Evolutionary conservation across 345 rosid genomes (phyloP).

Genomic region (Brassica rapa): DNA sequence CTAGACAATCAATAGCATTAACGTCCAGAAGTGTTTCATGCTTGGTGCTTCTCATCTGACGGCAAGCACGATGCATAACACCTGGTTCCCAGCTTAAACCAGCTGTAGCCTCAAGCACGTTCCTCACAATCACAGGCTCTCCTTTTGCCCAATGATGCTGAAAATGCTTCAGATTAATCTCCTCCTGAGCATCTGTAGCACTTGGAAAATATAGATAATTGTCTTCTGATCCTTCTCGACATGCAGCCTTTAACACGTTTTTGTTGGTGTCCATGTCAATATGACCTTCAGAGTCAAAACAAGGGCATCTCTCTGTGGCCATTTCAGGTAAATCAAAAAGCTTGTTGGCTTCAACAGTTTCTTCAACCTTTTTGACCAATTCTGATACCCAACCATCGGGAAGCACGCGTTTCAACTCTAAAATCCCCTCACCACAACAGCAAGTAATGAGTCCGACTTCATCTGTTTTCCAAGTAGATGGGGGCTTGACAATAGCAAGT

Average conservation of each 20-base stretch:
- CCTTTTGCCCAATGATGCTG: conserved; percentile 76
- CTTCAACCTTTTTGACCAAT: conserved; percentile 48
- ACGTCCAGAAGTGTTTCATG: conserved; percentile 48
- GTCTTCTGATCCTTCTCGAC: conserved; percentile 51
- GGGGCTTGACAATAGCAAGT: conserved; percentile 47
- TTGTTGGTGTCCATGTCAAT: conserved; percentile 33
- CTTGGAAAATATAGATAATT: conserved; percentile 67
- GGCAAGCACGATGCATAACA: conserved; percentile 80
- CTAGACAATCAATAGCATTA: conserved; percentile 64
- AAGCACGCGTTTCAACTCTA: conserved; percentile 52
- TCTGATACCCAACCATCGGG: conserved; percentile 40
- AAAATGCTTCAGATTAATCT: conserved; percentile 60
- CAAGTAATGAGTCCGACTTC: conserved; percentile 59
- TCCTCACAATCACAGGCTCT: conserved; percentile 66
- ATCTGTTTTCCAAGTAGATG: conserved; percentile 52
- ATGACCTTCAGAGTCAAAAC: conserved; percentile 46
- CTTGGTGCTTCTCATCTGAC: conserved; percentile 46
- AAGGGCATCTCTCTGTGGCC: conserved; percentile 42
- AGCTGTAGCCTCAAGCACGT: conserved; percentile 56
- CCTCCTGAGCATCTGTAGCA: conserved; percentile 41
- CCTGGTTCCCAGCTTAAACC: conserved; percentile 88
- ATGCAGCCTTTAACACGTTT: conserved; percentile 55
- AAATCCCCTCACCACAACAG: conserved; percentile 48
- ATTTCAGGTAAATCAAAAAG: conserved; percentile 12
- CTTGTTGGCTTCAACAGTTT: conserved; percentile 21